phyloP scores from a whole-genome alignment of 177 flowering plant species.

The Tripterygium wilfordii region DNA sequence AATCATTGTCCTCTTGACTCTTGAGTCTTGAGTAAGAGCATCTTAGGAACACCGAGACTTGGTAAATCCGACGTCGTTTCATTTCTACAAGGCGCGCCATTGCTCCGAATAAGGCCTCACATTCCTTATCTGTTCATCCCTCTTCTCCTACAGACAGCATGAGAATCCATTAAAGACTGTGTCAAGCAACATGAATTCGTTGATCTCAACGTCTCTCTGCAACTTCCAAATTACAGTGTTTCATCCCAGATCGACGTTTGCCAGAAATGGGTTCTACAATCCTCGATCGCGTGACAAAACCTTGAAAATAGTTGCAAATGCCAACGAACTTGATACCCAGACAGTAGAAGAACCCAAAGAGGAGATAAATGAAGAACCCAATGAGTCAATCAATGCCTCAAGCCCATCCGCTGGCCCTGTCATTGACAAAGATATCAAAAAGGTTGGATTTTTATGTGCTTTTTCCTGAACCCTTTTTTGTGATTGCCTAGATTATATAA shows the following conservation, averaged over 20 bases:
- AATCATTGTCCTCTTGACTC: not conserved
- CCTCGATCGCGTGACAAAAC: not conserved
- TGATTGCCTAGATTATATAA: constrained; percentile 2
- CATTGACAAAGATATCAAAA: constrained; percentile 56
- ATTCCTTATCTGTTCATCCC: constrained; percentile 3
- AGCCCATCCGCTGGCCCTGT: constrained; percentile 16
- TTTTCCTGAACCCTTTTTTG: not conserved
- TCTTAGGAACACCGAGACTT: too few relatives aligned
- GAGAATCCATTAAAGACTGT: too few relatives aligned
- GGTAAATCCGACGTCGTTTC: too few relatives aligned
- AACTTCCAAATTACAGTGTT: constrained; percentile 9
- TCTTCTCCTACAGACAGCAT: not conserved
- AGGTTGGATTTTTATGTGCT: constrained; percentile 23
- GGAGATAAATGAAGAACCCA: constrained; percentile 10
- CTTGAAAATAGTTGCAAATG: constrained; percentile 15
- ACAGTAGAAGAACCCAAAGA: constrained; percentile 17
- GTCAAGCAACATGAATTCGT: constrained; percentile 17
- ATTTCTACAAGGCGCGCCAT: too few relatives aligned
- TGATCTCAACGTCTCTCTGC: constrained; percentile 19
- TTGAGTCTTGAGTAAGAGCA: constrained; percentile 1
- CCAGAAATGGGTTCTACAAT: not conserved
- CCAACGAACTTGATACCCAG: constrained; percentile 29
- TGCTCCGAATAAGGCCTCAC: too few relatives aligned
- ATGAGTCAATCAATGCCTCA: constrained; percentile 15
- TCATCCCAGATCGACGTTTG: not conserved